A percentile compares a stretch with the other conserved stretches of the same genome.
Evolutionary conservation across 768 basidiomycete genomes (phyloP).

Genomic region (Mycena olivaceomarginata): DNA sequence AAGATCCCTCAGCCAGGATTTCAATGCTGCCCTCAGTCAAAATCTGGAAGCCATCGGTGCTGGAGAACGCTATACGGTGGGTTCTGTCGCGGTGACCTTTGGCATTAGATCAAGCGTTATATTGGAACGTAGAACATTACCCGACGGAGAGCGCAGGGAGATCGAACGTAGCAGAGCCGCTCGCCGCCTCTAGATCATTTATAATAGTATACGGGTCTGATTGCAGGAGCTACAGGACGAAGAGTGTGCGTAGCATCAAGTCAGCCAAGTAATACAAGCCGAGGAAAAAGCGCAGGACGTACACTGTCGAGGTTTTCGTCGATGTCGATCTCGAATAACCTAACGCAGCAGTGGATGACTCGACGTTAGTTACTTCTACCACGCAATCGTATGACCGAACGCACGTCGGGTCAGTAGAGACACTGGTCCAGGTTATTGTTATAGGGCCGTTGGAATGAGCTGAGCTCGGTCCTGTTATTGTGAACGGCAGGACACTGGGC

Average conservation of each 20-base stretch:
- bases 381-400: background rate
- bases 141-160: slow-evolving; percentile 12
- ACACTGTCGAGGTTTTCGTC: background rate
- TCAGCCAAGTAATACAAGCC: background rate
- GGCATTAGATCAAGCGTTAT: background rate
- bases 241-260: background rate
- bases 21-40: slow-evolving; percentile 14
- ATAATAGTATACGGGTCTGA: slow-evolving; percentile 4
- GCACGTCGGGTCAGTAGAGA: background rate
- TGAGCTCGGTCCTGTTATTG: slow-evolving; percentile 3
- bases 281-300: background rate
- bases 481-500: background rate
- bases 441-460: background rate
- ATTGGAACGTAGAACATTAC: background rate
- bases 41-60: slow-evolving; percentile 5
- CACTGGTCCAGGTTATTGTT: slow-evolving; percentile 4
- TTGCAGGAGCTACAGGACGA: background rate
- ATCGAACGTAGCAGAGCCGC: slow-evolving; percentile 15
- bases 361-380: background rate
- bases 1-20: slow-evolving; percentile 3
- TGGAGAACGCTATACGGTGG: slow-evolving; percentile 26
- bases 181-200: background rate
- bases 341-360: background rate
- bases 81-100: slow-evolving; percentile 1
- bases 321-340: slow-evolving; percentile 18